A percentile compares a stretch with the other conserved stretches of the same genome.
Conservation (phyloP, 208 protist species). For the Leishmania braziliensis region DNA sequence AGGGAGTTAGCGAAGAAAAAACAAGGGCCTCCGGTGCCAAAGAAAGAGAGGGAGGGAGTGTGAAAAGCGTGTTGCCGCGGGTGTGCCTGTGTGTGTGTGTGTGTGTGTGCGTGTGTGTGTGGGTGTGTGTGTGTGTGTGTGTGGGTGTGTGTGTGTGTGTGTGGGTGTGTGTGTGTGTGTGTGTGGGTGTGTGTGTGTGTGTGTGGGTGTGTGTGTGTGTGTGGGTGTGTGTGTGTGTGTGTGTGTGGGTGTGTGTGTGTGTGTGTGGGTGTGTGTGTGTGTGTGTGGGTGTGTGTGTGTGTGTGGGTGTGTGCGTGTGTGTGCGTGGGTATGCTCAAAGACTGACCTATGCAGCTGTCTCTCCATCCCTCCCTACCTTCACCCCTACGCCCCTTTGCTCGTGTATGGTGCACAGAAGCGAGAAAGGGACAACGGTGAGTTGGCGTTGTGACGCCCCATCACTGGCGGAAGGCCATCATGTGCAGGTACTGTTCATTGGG, state of each 20-base stretch:
- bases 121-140: too few relatives aligned
- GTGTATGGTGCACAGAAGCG: background rate
- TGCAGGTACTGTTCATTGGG: constrained; percentile 7
- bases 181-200: too few relatives aligned
- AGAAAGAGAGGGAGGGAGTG: background rate
- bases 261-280: background rate
- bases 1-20: background rate
- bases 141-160: too few relatives aligned
- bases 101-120: background rate
- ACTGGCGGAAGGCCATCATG: constrained; percentile 6
- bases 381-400: background rate
- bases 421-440: background rate
- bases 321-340: background rate
- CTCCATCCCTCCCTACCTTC: background rate
- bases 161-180: background rate
- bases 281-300: too few relatives aligned
- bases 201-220: too few relatives aligned
- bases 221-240: background rate
- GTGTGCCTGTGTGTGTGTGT: too few relatives aligned
- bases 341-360: background rate
- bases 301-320: too few relatives aligned
- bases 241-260: background rate
- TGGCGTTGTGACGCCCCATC: background rate
- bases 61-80: background rate
- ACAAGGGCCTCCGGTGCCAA: background rate